A percentile compares a stretch with the other conserved stretches of the same genome.
phyloP scores from a whole-genome alignment of 352 stramenopile genomes.

The Globisporangium yorkense region DNA sequence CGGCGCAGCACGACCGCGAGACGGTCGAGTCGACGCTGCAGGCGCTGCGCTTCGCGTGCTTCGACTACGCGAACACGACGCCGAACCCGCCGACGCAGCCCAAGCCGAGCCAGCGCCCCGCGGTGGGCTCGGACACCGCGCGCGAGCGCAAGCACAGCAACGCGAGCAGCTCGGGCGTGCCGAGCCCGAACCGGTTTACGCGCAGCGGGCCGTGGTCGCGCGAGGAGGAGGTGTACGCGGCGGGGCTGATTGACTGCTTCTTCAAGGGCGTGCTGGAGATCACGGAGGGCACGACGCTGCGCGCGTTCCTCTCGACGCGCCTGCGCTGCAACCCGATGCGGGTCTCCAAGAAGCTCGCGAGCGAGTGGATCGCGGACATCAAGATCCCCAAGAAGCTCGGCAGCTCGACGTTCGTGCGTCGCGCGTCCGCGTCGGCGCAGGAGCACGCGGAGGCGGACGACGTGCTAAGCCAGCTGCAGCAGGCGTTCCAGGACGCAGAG shows the following conservation, averaged over 20 bases:
- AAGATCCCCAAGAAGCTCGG: slow-evolving; percentile 72
- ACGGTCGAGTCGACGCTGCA: slow-evolving; percentile 10
- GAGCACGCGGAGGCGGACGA: slow-evolving; percentile 26
- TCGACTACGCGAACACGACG: slow-evolving; percentile 20
- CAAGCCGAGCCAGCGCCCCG: too few species aligned
- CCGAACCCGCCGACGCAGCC: slow-evolving; percentile 4
- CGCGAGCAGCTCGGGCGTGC: slow-evolving; percentile 5
- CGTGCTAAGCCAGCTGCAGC: slow-evolving; percentile 29
- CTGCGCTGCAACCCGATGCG: slow-evolving; percentile 74
- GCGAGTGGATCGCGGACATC: slow-evolving; percentile 54
- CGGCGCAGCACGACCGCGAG: slow-evolving; percentile 1
- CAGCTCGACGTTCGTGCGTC: slow-evolving; percentile 53
- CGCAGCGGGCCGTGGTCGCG: slow-evolving; percentile 62
- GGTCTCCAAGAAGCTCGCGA: slow-evolving; percentile 75
- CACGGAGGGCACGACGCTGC: slow-evolving; percentile 55
- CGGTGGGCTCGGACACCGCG: not conserved
- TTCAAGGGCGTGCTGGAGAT: slow-evolving; percentile 61
- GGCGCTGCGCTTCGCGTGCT: slow-evolving; percentile 22
- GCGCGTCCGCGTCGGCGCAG: slow-evolving; percentile 20
- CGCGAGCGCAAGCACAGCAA: slow-evolving; percentile 13
- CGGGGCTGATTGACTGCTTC: slow-evolving; percentile 57
- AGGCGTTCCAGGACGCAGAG: slow-evolving; percentile 25
- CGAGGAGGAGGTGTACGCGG: slow-evolving; percentile 65
- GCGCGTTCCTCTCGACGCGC: slow-evolving; percentile 49
- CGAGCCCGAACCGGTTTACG: slow-evolving; percentile 22